A percentile compares a stretch with the other conserved stretches of the same genome.
These are phyloP conservation scores for Draba incana DNA, from an alignment of 345 rosid genomes.

Conservation along the genomic window DNA sequence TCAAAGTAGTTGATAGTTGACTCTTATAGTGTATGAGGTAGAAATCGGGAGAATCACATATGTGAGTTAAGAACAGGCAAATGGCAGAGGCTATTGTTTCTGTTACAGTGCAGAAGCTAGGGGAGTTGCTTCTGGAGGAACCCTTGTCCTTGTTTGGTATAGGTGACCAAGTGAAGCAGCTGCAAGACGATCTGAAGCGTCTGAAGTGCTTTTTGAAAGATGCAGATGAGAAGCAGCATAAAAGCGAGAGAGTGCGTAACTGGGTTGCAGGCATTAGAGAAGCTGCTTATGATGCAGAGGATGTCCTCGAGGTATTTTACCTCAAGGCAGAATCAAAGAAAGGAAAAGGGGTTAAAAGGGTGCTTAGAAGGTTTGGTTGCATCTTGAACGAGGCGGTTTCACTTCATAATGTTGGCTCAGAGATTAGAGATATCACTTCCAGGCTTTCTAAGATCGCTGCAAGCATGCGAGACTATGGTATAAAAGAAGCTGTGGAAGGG, in stretches of 20 bases:
- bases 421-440: constrained; percentile 39
- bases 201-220: constrained; percentile 47
- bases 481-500: constrained; percentile 37
- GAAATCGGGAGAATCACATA: neutral
- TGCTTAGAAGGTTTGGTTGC: constrained; percentile 20
- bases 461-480: constrained; percentile 47
- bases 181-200: constrained; percentile 43
- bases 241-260: constrained; percentile 40
- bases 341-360: constrained; percentile 27
- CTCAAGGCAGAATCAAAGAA: constrained; percentile 31
- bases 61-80: constrained; percentile 19
- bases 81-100: constrained; percentile 45
- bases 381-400: constrained; percentile 25
- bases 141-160: constrained; percentile 29
- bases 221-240: constrained; percentile 40
- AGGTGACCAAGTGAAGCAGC: constrained; percentile 33
- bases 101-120: constrained; percentile 40
- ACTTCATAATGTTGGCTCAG: constrained; percentile 32
- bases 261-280: constrained; percentile 46
- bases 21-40: constrained; percentile 8
- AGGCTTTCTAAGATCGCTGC: constrained; percentile 40
- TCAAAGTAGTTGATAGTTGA: constrained; percentile 17
- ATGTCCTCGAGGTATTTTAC: constrained; percentile 38
- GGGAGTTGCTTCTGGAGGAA: constrained; percentile 33
- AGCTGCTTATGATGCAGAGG: constrained; percentile 45